Evolutionary conservation across 306 rosid genomes (phyloP).

Genomic region (Prosopis cineraria): DNA sequence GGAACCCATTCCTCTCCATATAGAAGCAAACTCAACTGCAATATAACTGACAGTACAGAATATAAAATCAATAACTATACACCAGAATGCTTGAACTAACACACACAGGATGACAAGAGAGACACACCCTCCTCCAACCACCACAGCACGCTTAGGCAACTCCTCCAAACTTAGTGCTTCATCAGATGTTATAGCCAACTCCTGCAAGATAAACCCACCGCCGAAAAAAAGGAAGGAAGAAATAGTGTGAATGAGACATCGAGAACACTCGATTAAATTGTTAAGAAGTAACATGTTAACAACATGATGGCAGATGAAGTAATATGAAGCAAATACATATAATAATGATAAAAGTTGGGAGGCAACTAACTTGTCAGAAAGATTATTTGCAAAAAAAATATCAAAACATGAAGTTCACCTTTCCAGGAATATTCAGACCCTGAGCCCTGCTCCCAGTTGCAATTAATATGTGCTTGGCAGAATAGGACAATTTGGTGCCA

Average conservation of each 20-base stretch:
- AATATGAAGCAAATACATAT: slow-evolving; percentile 17
- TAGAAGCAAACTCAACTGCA: slow-evolving; percentile 94
- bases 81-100: slow-evolving; percentile 24
- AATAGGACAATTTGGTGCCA: slow-evolving; percentile 88
- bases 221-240: background rate
- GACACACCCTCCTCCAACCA: slow-evolving; percentile 95
- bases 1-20: slow-evolving; percentile 96
- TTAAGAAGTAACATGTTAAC: background rate
- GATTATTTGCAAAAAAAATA: slow-evolving; percentile 22
- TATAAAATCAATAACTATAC: slow-evolving; percentile 17
- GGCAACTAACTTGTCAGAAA: background rate
- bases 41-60: slow-evolving; percentile 66
- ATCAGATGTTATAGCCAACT: slow-evolving; percentile 89
- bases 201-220: slow-evolving; percentile 50
- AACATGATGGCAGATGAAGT: slow-evolving; percentile 6
- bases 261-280: slow-evolving; percentile 16
- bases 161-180: slow-evolving; percentile 98
- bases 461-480: slow-evolving; percentile 91
- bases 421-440: slow-evolving; percentile 77
- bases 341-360: background rate
- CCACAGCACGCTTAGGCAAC: slow-evolving; percentile 77
- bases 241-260: background rate
- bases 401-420: slow-evolving; percentile 54
- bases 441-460: slow-evolving; percentile 95
- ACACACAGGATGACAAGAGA: slow-evolving; percentile 26